These are phyloP conservation scores for Kwoniella shivajii DNA, from an alignment of 1,284 basidiomycete species.

Conservation along the genomic window DNA sequence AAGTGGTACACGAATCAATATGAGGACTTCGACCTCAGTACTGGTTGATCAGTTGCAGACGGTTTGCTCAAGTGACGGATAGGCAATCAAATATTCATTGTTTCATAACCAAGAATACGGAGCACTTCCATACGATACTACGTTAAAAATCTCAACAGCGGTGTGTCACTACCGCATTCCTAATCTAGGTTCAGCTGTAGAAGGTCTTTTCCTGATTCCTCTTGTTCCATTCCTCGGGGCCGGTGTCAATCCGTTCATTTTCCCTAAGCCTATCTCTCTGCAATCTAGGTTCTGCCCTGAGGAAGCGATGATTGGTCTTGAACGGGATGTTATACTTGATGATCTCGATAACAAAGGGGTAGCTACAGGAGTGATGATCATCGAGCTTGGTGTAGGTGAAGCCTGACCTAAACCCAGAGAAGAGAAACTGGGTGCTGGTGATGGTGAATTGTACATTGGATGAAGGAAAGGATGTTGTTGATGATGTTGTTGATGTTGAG, in stretches of 20 bases:
- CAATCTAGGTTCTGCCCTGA: not conserved
- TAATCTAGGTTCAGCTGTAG: constrained; percentile 19
- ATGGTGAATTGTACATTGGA: not conserved
- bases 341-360: constrained; percentile 11
- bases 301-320: constrained; percentile 3
- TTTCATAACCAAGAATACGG: no score
- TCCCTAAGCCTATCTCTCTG: not conserved
- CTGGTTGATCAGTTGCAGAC: no score
- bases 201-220: constrained; percentile 18
- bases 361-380: not conserved
- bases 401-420: no score
- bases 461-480: not conserved
- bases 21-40: no score
- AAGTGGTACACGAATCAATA: no score
- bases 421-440: not conserved
- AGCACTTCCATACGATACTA: not conserved
- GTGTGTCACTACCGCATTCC: constrained; percentile 2
- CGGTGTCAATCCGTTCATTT: constrained; percentile 1
- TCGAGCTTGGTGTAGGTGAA: not conserved
- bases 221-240: constrained; percentile 6
- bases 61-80: no score
- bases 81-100: no score
- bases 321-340: constrained; percentile 10
- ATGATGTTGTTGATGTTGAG: not conserved
- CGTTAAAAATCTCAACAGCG: not conserved